phyloP scores from a whole-genome alignment of 148 eudicot genomes.

The Chenopodium formosanum region DNA sequence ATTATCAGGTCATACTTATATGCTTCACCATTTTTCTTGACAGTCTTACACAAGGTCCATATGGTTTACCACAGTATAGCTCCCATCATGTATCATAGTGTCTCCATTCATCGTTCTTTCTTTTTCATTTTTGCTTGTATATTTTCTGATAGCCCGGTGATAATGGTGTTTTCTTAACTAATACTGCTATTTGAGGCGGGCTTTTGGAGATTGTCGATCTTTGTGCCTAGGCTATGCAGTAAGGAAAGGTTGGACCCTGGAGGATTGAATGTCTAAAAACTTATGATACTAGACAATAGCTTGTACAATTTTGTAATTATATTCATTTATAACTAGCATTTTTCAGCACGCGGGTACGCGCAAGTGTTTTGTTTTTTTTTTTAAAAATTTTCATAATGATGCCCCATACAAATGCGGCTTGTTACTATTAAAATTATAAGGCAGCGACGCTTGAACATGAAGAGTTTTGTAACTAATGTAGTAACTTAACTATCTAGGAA shows the following conservation, averaged over 20 bases:
- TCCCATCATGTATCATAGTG: constrained; percentile 8
- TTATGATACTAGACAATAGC: constrained; percentile 9
- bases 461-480: no score
- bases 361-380: no score
- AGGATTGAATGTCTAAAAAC: background rate
- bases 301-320: constrained; percentile 16
- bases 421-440: no score
- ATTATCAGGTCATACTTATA: background rate
- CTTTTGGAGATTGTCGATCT: background rate
- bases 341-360: background rate
- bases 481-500: no score
- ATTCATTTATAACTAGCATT: constrained; percentile 5
- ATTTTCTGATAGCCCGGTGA: background rate
- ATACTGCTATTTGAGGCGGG: constrained; percentile 6
- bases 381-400: no score
- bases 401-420: background rate
- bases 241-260: background rate
- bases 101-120: background rate
- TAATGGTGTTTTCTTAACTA: constrained; percentile 7
- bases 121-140: background rate
- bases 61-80: background rate
- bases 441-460: no score
- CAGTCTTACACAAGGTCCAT: constrained; percentile 17
- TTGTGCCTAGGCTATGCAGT: background rate
- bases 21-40: background rate